Conservation (phyloP, 2,329 filamentous ascomycete species). For the Ophiostoma triangulosporum region DNA sequence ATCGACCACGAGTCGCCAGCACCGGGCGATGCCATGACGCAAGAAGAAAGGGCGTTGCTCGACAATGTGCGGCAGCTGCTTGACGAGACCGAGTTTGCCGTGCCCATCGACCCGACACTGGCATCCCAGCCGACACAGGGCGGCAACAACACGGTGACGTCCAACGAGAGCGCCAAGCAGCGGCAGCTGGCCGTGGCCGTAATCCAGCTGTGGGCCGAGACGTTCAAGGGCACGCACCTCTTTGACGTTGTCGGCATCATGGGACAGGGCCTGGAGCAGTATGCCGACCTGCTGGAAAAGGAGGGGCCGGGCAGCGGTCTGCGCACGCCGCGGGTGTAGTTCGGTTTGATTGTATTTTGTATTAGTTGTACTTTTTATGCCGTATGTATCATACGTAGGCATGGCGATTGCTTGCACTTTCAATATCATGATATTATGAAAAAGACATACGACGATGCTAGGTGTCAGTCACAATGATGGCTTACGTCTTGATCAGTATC, state of each 20-base stretch:
- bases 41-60: conserved; percentile 40
- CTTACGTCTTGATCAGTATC: too few species aligned
- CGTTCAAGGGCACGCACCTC: conserved; percentile 47
- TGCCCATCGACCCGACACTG: conserved; percentile 44
- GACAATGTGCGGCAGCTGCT: conserved; percentile 45
- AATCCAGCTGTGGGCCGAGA: conserved; percentile 46
- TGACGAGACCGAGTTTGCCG: conserved; percentile 49
- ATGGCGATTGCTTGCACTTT: too few species aligned
- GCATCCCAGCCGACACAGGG: conserved; percentile 11
- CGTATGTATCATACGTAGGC: too few species aligned
- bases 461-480: too few species aligned
- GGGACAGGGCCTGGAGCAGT: conserved; percentile 41
- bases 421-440: too few species aligned
- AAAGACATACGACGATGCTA: too few species aligned
- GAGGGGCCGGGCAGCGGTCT: neutral
- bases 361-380: too few species aligned
- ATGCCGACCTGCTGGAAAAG: conserved; percentile 39
- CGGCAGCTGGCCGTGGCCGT: conserved; percentile 44
- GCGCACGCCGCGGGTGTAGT: neutral
- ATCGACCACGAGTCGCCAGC: conserved; percentile 18
- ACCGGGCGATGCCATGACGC: conserved; percentile 24
- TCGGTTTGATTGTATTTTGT: neutral
- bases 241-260: conserved; percentile 48
- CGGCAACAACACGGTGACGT: conserved; percentile 17
- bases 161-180: conserved; percentile 35